phyloP scores from a whole-genome alignment of 345 rosid genomes.

The Salix caprea region DNA sequence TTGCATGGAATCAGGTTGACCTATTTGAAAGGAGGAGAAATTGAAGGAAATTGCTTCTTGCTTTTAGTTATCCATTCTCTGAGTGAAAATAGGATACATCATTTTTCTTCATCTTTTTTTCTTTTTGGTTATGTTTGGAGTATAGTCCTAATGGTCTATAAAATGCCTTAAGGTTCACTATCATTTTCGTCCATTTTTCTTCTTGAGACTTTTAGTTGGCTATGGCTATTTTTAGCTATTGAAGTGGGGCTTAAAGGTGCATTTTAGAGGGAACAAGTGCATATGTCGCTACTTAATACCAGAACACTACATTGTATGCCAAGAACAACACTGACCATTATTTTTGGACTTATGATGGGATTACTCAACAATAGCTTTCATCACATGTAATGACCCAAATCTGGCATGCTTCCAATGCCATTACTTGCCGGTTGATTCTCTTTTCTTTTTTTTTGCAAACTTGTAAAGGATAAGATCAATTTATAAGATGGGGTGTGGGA shows the following conservation, averaged over 20 bases:
- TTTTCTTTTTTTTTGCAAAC: background rate
- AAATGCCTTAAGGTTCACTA: background rate
- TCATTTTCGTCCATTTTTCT: background rate
- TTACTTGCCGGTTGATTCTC: background rate
- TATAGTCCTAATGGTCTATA: background rate
- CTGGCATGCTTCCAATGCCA: background rate
- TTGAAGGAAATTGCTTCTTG: background rate
- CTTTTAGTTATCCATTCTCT: background rate
- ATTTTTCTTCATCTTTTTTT: background rate
- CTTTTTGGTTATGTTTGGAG: background rate
- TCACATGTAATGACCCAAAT: background rate
- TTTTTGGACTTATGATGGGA: background rate
- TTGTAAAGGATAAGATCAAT: background rate
- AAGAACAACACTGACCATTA: background rate
- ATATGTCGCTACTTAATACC: background rate
- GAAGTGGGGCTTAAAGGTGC: background rate
- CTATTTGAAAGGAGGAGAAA: background rate
- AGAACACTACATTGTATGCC: background rate
- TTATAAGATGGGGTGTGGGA: background rate
- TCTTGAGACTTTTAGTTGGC: background rate
- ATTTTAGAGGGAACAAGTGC: constrained; percentile 4
- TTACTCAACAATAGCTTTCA: background rate
- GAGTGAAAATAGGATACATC: too few relatives aligned
- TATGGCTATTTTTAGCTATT: constrained; percentile 6
- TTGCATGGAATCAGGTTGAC: background rate